Evolutionary conservation across 495 filamentous ascomycete species (phyloP), one percentile per base, ranked within the genome.

Genomic region (Hyphodiscus hymeniophilus): DNA sequence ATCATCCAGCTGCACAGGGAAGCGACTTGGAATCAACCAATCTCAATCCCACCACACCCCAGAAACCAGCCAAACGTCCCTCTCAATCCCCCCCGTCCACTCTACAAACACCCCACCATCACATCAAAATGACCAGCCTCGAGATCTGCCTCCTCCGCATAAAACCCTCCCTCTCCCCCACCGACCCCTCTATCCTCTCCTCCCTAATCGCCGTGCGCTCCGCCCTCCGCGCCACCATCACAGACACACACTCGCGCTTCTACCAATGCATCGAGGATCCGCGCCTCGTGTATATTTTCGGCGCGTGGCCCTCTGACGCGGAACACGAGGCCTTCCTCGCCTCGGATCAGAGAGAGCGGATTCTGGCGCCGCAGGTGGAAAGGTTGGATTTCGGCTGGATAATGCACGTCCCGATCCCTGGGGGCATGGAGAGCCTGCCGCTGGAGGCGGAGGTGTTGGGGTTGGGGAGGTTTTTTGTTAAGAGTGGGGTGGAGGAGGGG

Each of bases 241-340:
- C 20, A 23, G 10, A 38, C 34, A 51, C 48, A 1, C 41, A 45
- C 7, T 51, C 48, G 5, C 48, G 26, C 33, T 51, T 45, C 48
- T 51, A 40, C 42, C 48, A 51, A 18, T 22, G 23, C 42, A 36
- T 51, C 24, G 41, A 45, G 31, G 48, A 45, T 34, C 42, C 34
- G 7, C 11, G 15, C 8, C 23, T 45, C 20, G 28, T 51, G 7
- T 51, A 45, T 35, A 40, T 51, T 15, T 28, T 51, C 33, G 48
- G 48, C 2, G 11, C 41, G 8, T 51, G 48, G 48, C 33, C 33
- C 7, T 38, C 33, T 8, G 22, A 45, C 18, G 20, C 1, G 16
- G 18, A 17, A 22, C 48, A 51, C 20, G n/a, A 45, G 10, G 41
- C 10, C 4, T 51, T 51, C 26, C 34, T 51, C 12, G 15, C 33